Evolutionary conservation across 345 rosid genomes (phyloP), one percentile per base, ranked within the genome.

Genomic region (Cardamine resedifolia): DNA sequence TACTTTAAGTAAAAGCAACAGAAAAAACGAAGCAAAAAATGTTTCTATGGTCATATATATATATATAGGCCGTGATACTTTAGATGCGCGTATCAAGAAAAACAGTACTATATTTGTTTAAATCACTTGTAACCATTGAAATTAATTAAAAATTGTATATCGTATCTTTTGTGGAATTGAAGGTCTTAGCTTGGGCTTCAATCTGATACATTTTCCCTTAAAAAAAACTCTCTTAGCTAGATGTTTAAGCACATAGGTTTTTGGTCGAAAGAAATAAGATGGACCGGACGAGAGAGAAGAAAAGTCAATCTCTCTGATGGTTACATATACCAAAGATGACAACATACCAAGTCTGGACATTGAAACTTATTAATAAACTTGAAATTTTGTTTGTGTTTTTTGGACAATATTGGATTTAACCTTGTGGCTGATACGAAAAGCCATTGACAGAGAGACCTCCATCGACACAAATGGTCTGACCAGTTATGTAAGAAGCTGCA

Each of bases 401-500:
- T 28, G 28, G 53, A 50, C 45, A n/a, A n/a, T n/a, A n/a, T 10
- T 15, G 47, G 49, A 43, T 68, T 59, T 52, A 75, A 23, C 10
- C 24, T 61, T 43, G 27, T 56, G 65, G 75, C 53, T 69, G 78
- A 62, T 70, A 55, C 12, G 72, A 60, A 50, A 85, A 81, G 31
- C 86, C 85, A 51, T 83, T 83, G 18, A 79, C 78, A 9, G 82
- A 64, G 30, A 79, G 23, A 57, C 91, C 91, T 57, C 87, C 91
- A 55, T 85, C 91, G 1, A 83, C 83, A 27, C 83, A 70, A 47
- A 84, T 84, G 74, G 82, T 74, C 64, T 89, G 90, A 27, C 90
- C 92, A 3, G 86, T 85, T 26, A 85, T 81, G 66, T 86, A 88
- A 26, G 94, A 86, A 36, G 91, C 84, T 11, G 82, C 85, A 3